Percentiles rank a stretch among this genome's conserved stretches.
Evolutionary conservation across 139 green algal genomes (phyloP).

Genomic region (Chloropicon primus): DNA sequence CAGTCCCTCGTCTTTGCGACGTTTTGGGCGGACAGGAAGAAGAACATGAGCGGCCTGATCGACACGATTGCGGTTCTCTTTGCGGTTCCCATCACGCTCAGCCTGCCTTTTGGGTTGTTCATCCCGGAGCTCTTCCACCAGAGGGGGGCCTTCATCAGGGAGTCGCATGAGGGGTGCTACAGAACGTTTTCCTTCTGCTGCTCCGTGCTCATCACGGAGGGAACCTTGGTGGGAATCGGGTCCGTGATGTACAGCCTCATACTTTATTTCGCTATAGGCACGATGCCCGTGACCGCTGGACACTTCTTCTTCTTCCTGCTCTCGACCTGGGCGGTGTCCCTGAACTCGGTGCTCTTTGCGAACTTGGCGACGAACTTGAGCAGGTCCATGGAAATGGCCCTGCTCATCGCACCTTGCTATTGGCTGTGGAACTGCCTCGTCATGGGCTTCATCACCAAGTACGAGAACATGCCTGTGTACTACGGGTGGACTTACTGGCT

Average conservation of each 20-base stretch:
- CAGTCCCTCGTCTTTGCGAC: neutral
- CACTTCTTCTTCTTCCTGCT: neutral
- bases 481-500: neutral
- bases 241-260: neutral
- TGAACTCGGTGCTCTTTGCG: neutral
- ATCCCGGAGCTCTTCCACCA: neutral
- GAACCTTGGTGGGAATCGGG: neutral
- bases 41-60: neutral
- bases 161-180: neutral
- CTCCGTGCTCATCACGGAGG: neutral
- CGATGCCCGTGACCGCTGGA: neutral
- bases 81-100: neutral
- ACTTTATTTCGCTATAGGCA: neutral
- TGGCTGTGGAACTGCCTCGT: neutral
- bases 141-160: neutral
- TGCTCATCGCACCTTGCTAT: neutral
- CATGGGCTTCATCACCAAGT: neutral
- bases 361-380: neutral
- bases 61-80: neutral
- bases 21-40: neutral
- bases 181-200: neutral
- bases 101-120: neutral
- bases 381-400: neutral
- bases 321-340: neutral
- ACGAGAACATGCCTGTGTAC: neutral